Percentiles rank a stretch among this genome's conserved stretches.
These are phyloP conservation scores for Paramecium octaurelia DNA, from an alignment of 73 alveolate genomes.

Conservation along the genomic window DNA sequence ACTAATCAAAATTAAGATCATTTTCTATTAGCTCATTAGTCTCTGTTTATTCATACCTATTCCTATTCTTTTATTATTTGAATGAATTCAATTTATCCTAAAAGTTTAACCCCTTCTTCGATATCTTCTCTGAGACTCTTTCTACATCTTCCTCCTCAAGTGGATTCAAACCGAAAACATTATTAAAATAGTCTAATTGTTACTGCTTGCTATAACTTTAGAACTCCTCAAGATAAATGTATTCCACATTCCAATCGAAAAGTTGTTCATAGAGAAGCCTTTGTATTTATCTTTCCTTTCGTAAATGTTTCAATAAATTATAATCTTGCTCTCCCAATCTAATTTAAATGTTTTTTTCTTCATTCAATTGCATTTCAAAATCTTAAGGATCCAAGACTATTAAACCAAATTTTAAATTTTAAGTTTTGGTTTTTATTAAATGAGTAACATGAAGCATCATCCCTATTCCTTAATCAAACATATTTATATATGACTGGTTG, in stretches of 20 bases:
- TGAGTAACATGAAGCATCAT: background rate
- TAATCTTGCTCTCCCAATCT: background rate
- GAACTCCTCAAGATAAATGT: background rate
- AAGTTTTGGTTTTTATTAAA: background rate
- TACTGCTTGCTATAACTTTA: background rate
- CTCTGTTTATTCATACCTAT: background rate
- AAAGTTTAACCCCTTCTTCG: background rate
- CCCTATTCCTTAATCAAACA: background rate
- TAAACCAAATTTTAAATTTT: background rate
- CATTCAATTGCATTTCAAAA: background rate
- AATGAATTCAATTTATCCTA: background rate
- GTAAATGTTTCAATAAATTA: background rate
- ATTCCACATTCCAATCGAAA: background rate
- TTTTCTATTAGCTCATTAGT: background rate
- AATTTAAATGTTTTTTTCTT: background rate
- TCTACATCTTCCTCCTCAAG: background rate
- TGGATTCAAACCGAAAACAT: background rate
- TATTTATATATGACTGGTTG: background rate
- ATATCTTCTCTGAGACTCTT: background rate
- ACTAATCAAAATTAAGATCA: background rate
- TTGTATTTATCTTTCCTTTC: background rate
- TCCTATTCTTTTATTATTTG: background rate
- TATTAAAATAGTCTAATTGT: background rate
- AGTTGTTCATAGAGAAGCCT: background rate
- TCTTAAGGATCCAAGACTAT: background rate